Percentiles rank a stretch among this genome's conserved stretches.
These are phyloP conservation scores for Gnomoniopsis sp. DNA, from an alignment of 2,329 filamentous ascomycete genomes.

Conservation along the genomic window DNA sequence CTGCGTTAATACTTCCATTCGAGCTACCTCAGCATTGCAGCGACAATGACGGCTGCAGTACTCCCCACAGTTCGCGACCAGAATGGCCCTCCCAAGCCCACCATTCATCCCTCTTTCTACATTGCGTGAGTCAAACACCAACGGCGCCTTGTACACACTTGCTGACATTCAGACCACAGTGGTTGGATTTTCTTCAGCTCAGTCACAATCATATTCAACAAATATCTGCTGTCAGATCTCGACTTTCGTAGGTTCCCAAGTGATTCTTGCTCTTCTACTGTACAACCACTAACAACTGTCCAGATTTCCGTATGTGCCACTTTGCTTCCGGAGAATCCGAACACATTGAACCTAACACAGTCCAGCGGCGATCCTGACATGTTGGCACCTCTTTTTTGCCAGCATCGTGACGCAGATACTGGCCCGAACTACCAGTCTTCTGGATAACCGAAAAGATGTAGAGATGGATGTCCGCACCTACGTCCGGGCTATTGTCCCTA, in stretches of 20 bases:
- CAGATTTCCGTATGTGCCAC: background rate
- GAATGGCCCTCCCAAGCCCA: background rate
- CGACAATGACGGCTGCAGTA: background rate
- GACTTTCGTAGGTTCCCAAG: background rate
- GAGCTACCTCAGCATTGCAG: background rate
- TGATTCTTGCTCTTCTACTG: background rate
- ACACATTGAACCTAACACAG: background rate
- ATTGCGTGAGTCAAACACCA: background rate
- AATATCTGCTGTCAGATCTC: background rate
- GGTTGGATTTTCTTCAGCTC: background rate
- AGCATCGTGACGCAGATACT: slow-evolving; percentile 89
- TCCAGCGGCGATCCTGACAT: slow-evolving; percentile 62
- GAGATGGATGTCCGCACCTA: slow-evolving; percentile 95
- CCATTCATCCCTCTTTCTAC: background rate
- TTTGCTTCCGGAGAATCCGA: background rate
- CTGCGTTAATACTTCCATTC: too few species aligned
- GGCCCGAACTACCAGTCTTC: slow-evolving; percentile 78
- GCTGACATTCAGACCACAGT: background rate
- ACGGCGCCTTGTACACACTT: background rate
- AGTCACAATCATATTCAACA: background rate
- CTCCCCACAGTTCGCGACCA: background rate
- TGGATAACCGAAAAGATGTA: slow-evolving; percentile 89
- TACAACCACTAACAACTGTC: background rate
- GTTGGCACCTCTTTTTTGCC: slow-evolving; percentile 91
- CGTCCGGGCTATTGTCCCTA: slow-evolving; percentile 85